A percentile compares a stretch with the other conserved stretches of the same genome.
These are phyloP conservation scores for Myxozyma neglecta DNA, from an alignment of 805 yeast species.

Conservation along the genomic window DNA sequence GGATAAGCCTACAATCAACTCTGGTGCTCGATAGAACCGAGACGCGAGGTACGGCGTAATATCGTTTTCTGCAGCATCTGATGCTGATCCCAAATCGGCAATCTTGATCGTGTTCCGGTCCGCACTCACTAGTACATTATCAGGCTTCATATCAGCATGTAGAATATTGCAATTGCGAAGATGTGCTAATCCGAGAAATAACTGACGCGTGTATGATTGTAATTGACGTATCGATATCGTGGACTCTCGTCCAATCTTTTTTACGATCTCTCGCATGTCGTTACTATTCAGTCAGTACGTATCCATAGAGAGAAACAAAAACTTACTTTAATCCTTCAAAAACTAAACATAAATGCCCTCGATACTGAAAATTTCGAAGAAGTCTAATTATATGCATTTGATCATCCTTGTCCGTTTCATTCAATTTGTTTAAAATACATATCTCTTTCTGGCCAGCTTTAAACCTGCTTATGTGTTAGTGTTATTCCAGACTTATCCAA, in stretches of 20 bases:
- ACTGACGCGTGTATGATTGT: conserved; percentile 65
- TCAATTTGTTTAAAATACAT: conserved; percentile 65
- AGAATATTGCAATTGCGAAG: conserved; percentile 70
- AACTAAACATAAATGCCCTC: conserved; percentile 81
- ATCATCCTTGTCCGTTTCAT: conserved; percentile 60
- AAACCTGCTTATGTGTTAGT: conserved; percentile 26
- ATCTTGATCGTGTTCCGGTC: conserved; percentile 69
- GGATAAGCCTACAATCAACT: conserved; percentile 61
- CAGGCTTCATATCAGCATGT: conserved; percentile 92
- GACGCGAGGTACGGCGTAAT: conserved; percentile 47
- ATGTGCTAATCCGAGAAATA: conserved; percentile 66
- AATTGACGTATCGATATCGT: conserved; percentile 74
- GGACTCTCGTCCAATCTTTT: conserved; percentile 80
- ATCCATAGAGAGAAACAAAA: too few species aligned
- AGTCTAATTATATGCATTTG: conserved; percentile 65
- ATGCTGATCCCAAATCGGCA: conserved; percentile 89
- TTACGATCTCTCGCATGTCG: conserved; percentile 69
- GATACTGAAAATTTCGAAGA: conserved; percentile 76
- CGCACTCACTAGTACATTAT: conserved; percentile 70
- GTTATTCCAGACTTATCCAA: neutral
- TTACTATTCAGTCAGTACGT: conserved; percentile 43
- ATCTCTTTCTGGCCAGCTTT: conserved; percentile 78
- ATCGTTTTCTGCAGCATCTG: conserved; percentile 33
- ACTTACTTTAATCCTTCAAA: conserved; percentile 62
- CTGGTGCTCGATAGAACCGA: conserved; percentile 77